phyloP scores from a whole-genome alignment of 1,139 yeast genomes.

The Blastobotrys petasosporus region DNA sequence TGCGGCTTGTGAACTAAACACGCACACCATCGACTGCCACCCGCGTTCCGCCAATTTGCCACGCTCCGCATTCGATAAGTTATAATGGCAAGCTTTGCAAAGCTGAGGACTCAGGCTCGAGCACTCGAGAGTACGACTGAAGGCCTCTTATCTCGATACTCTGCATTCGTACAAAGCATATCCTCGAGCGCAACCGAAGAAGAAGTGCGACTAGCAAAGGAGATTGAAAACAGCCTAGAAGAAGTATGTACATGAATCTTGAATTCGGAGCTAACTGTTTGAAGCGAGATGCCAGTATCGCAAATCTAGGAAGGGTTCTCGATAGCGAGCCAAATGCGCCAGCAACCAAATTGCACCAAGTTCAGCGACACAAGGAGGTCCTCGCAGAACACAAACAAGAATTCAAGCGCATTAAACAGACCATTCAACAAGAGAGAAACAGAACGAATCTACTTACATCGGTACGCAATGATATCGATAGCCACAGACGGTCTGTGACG shows the following conservation, averaged over 20 bases:
- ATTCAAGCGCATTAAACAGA: slow-evolving; percentile 51
- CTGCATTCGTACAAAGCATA: slow-evolving; percentile 48
- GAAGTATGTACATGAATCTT: slow-evolving; percentile 4
- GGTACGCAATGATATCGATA: slow-evolving; percentile 71
- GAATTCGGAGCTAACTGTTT: background rate
- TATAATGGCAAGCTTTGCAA: slow-evolving; percentile 36
- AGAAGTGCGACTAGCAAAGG: slow-evolving; percentile 41
- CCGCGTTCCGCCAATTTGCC: no score
- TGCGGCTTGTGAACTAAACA: no score
- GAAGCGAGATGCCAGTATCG: slow-evolving; percentile 39
- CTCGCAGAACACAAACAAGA: slow-evolving; percentile 64
- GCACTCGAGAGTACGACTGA: slow-evolving; percentile 54
- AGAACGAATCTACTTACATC: slow-evolving; percentile 65
- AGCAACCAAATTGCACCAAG: slow-evolving; percentile 72
- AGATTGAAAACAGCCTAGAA: slow-evolving; percentile 39
- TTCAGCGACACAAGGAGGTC: slow-evolving; percentile 75
- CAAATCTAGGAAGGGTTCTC: slow-evolving; percentile 39
- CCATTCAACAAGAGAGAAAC: slow-evolving; percentile 69
- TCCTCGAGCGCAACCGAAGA: slow-evolving; percentile 44
- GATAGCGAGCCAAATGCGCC: slow-evolving; percentile 58
- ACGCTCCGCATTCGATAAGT: background rate
- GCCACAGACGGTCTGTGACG: slow-evolving; percentile 42
- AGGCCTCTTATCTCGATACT: slow-evolving; percentile 44
- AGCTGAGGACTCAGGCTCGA: slow-evolving; percentile 50
- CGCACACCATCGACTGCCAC: no score